phyloP scores from a whole-genome alignment of 1,284 basidiomycete genomes.

The Rhodotorula sp. region DNA sequence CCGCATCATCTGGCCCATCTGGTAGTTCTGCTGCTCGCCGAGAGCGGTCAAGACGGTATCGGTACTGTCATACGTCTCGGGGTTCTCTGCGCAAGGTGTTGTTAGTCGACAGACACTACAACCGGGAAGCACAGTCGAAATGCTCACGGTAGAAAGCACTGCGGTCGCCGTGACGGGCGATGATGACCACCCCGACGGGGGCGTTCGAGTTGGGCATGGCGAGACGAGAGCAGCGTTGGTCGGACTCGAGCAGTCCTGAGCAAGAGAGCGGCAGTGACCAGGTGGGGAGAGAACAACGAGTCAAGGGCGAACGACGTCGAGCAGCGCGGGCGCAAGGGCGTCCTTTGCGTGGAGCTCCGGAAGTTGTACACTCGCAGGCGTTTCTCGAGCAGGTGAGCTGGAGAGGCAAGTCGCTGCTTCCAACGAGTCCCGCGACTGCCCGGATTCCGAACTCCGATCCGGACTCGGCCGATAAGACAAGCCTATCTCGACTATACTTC shows the following conservation, averaged over 20 bases:
- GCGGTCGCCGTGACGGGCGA: slow-evolving; percentile 81
- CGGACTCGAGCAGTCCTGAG: no score
- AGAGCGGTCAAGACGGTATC: slow-evolving; percentile 77
- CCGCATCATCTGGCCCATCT: slow-evolving; percentile 68
- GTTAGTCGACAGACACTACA: neutral
- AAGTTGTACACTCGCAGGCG: no score
- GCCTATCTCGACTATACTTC: no score
- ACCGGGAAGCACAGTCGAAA: neutral
- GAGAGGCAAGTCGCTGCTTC: no score
- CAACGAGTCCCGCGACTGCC: no score
- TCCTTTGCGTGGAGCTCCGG: no score
- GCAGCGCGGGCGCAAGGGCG: neutral
- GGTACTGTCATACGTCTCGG: slow-evolving; percentile 59
- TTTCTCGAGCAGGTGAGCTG: no score
- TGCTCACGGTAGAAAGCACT: slow-evolving; percentile 64
- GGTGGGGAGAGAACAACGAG: neutral
- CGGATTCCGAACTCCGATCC: no score
- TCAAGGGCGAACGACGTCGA: neutral
- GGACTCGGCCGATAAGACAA: no score
- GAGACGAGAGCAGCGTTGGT: no score
- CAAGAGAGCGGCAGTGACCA: neutral
- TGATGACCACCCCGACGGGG: slow-evolving; percentile 58
- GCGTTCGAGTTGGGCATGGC: slow-evolving; percentile 22
- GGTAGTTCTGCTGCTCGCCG: slow-evolving; percentile 73
- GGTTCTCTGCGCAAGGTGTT: slow-evolving; percentile 5